Evolutionary conservation across 1,139 yeast species (phyloP).

Genomic region (Hanseniaspora uvarum): DNA sequence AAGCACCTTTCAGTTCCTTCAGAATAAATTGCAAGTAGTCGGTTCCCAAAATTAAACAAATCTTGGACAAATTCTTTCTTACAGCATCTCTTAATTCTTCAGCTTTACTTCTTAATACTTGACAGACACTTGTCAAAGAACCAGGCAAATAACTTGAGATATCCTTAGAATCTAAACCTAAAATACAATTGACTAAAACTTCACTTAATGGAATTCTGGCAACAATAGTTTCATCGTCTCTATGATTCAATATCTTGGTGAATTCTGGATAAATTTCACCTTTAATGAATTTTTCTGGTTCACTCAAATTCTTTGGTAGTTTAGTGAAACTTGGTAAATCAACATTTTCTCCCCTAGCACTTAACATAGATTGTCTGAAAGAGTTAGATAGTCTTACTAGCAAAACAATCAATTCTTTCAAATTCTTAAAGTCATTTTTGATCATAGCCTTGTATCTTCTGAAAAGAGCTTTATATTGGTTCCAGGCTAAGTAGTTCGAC

Average conservation of each 20-base stretch:
- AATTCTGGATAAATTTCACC: constrained; percentile 55
- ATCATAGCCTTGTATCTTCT: constrained; percentile 58
- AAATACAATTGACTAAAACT: constrained; percentile 61
- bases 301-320: constrained; percentile 35
- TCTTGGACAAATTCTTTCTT: constrained; percentile 62
- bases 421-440: constrained; percentile 40
- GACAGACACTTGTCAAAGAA: constrained; percentile 72
- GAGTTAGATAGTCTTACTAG: constrained; percentile 57
- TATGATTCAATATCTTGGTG: constrained; percentile 45
- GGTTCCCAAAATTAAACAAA: constrained; percentile 59
- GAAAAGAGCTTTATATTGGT: constrained; percentile 66
- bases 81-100: constrained; percentile 85
- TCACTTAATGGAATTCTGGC: constrained; percentile 72
- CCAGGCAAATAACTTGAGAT: constrained; percentile 64
- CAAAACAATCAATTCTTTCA: constrained; percentile 53
- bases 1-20: constrained; percentile 65
- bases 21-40: constrained; percentile 62
- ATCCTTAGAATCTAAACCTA: constrained; percentile 50
- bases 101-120: constrained; percentile 72
- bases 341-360: constrained; percentile 20
- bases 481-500: constrained; percentile 57
- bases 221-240: constrained; percentile 71
- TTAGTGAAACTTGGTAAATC: constrained; percentile 25
- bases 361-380: constrained; percentile 33
- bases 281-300: constrained; percentile 45